Base-by-base conservation (phyloP, 2,329 filamentous ascomycete species). In the Fusarium abutilonis region DNA sequence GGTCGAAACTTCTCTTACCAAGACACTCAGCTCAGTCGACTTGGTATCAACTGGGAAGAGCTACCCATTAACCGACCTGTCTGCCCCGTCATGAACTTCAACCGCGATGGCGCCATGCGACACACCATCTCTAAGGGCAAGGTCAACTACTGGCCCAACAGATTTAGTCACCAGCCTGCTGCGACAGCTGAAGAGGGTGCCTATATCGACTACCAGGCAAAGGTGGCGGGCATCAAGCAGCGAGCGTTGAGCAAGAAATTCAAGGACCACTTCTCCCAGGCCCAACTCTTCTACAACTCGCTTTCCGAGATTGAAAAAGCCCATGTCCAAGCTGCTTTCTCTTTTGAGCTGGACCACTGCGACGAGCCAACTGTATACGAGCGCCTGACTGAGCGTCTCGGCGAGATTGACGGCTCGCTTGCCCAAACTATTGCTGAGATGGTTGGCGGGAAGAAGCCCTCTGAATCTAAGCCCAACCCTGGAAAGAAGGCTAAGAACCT, bases 261-360 rank as follows among this genome's bases (percentile, higher is more conserved):
- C 80, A 83, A 82, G 63, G 90, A 95, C 60, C 90, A 94, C 72
- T 86, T 85, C 75, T 88, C 84, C 45, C 91, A 95, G 73, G 90
- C 91, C 0, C 90, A 93, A 72, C 79, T 94, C 2, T 95, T 95
- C 79, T 94, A 87, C 79, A 94, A 94, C 79, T 93, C 89, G 14
- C 75, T 94, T 65, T 85, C 86, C 0, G 76, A 82, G 0, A 78
- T 86, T 4, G 91, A 94, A 75, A 87, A 90, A 76, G 84, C 90
- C 62, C 88, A 91, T 70, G 70, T 92, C 15, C 80, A 89, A 74
- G 88, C 91, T 67, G 89, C 88, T 0, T 84, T 92, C 45, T 86
- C 89, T 2, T 92, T 92, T 71, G 89, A 92, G 75, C 79, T 95
- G 1, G 90, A 93, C 70, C 91, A 94, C 74, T 95, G 91, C 72